Base-by-base conservation (phyloP, 345 rosid species). In the Acer negundo region DNA sequence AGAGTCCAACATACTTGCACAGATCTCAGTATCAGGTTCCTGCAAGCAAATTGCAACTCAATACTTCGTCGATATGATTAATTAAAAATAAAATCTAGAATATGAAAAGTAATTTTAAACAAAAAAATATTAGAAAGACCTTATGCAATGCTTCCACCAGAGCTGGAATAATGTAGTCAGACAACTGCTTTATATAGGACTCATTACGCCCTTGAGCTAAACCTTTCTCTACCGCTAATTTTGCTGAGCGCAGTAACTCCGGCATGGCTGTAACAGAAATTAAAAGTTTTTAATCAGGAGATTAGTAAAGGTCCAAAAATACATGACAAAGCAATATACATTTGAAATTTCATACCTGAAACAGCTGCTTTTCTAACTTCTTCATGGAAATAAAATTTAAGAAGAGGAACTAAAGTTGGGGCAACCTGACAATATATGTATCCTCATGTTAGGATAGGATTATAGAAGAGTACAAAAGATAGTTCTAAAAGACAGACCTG, bases 291-390 rank as follows among this genome's bases (percentile, higher is more conserved):
- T 31, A n/a, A 64, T 16, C 20, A 76, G 23, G 70, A 69, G 1
- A 77, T 31, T 31, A 20, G 6, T 6, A 59, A 51, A 22, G 16
- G 56, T 64, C 67, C 12, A 3, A 67, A 7, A 56, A 53, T 16
- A 38, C 55, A 44, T 22, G 15, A 58, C 71, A 79, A 65, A 77
- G 55, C 17, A 47, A 10, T 19, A 20, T 11, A 69, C 42, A 46
- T 9, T 22, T 16, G 44, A 72, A 28, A 55, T 22, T 66, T 76
- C n/a, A 58, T 87, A 97, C 99, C 99, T 89, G 99, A 97, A 82
- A 97, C 98, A 78, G 99, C 99, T 70, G 99, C 99, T 89, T 94
- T 97, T 88, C 99, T 97, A 69, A 97, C 99, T 84, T 97, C 99
- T 76, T 97, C 99, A 42, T 97, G 99, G 86, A 97, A 97, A 86